Evolutionary conservation across 371 early-diverging fungal genomes (phyloP), one percentile per base, ranked within the genome.

Genomic region (Smittium mucronatum): DNA sequence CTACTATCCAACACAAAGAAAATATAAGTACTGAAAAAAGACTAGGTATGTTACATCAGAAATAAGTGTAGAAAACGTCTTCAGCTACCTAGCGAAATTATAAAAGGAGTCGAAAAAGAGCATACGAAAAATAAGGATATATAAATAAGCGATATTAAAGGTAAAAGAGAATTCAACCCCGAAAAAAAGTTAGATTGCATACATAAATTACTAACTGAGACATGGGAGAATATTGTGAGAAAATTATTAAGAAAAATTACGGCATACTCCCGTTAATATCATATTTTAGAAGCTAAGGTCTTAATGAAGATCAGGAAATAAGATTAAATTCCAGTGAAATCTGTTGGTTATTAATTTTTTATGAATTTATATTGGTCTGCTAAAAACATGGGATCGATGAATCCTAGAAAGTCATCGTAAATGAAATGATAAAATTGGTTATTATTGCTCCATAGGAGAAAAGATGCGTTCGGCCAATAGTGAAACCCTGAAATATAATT

Each of bases 321-420:
- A 28, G n/a, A n/a, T 15, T 2, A 0, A 29, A 67, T 0, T 28
- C 70, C 5, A 36, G 29, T 21, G 67, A 71, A 60, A 25, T 33
- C 0, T 34, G 71, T 0, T 71, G 72, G 70, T 25, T 71, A 0
- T 28, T 67, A 0, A 68, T 58, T 0, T 35, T 71, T 28, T 74
- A 58, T n/a, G n/a, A n/a, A 11, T 78, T 78, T 58, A 47, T 78
- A 1, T 67, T 71, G 1, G 75, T 74, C 1, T 68, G 74, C 17
- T 75, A 78, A 35, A 67, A 71, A 5, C 71, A 73, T 15, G 69
- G 71, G 26, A 73, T 74, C 8, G 71, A 73, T 34, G 63, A 61
- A 5, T 5, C 63, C 5, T 16, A 61, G 63, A 61, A 5, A 5
- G n/a, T 16, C 28, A 61, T n/a, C 5, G n/a, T 30, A 15, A n/a